Evolutionary conservation across 352 stramenopile genomes (phyloP).

Genomic region (Thraustochytrium sp.): DNA sequence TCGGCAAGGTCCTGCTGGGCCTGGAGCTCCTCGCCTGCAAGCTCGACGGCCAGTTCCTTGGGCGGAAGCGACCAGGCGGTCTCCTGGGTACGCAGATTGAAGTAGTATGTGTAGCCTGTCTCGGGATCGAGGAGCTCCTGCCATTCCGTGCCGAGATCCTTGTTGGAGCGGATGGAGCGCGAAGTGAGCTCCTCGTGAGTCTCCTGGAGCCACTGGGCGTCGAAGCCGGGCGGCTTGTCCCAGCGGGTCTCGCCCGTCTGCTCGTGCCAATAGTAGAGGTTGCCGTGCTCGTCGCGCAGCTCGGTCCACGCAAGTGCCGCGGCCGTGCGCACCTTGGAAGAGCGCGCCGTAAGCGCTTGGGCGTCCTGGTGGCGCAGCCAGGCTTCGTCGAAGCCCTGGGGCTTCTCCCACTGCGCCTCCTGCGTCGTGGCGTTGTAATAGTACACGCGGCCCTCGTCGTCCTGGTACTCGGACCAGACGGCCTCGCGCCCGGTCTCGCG

Average conservation of each 20-base stretch:
- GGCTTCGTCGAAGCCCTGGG: slow-evolving; percentile 24
- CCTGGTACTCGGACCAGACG: slow-evolving; percentile 69
- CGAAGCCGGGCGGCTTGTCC: not conserved
- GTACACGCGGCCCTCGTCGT: slow-evolving; percentile 71
- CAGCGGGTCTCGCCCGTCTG: not conserved
- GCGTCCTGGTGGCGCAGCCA: not conserved
- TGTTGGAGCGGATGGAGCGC: slow-evolving; percentile 6
- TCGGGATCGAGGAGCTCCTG: slow-evolving; percentile 61
- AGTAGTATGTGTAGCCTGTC: slow-evolving; percentile 66
- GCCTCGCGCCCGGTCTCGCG: slow-evolving; percentile 59
- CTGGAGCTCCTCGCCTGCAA: not conserved
- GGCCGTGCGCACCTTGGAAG: not conserved
- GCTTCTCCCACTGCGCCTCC: slow-evolving; percentile 66
- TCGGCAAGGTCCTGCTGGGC: not conserved
- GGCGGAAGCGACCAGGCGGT: slow-evolving; percentile 62
- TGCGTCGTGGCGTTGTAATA: slow-evolving; percentile 83
- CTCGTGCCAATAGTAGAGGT: slow-evolving; percentile 24
- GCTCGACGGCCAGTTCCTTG: not conserved
- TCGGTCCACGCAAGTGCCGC: not conserved
- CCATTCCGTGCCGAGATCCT: slow-evolving; percentile 54
- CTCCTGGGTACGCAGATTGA: slow-evolving; percentile 56
- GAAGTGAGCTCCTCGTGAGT: not conserved
- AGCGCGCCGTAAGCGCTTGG: not conserved
- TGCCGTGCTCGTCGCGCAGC: not conserved
- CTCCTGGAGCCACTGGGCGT: slow-evolving; percentile 4